Evolutionary conservation across 1,284 basidiomycete species (phyloP), one percentile per base, ranked within the genome.

Genomic region (Cryptococcus maquisensis): DNA sequence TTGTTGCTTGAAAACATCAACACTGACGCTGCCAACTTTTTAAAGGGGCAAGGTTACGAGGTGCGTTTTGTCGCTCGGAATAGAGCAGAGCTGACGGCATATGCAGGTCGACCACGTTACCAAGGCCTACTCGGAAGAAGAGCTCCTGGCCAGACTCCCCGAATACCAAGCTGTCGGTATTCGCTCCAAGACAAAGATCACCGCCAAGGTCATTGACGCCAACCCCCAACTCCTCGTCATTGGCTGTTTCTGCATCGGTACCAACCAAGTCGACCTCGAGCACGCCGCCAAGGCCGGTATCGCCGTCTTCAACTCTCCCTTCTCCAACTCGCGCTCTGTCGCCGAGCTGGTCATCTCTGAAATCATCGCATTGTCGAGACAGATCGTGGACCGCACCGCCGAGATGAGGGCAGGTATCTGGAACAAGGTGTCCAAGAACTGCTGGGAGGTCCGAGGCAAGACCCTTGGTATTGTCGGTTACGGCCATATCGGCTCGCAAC

Each of bases 191-290:
- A 98, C 96, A 54, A 96, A 90, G 78, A 88, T 98, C 64, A 98
- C 95, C 2, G 83, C 87, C 54, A 84, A 84, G 44, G 89, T 98
- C 24, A 84, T 98, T 71, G 86, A 88, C 66, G 87, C 89, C 28
- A 89, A 89, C 23, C 78, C 84, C 47, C 90, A 90, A 81, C 86
- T 99, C 41, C 82, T 98, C 15, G 91, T 87, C 67, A 92, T 98
- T 61, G 96, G 96, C 40, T 99, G 96, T 78, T 99, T 99, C 84
- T 99, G 96, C 79, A 99, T 99, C 68, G 96, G 96, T 55, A 95
- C 93, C 59, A 98, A 98, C 79, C 96, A 98, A 77, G 96, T 98
- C 67, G 93, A 98, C 75, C 86, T 98, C 49, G 64, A 77, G 43
- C 84, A 88, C 4, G 93, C 95, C 38, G 85, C 90, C 47, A 84